phyloP scores from a whole-genome alignment of 768 basidiomycete species.

The Daedalea quercina region DNA sequence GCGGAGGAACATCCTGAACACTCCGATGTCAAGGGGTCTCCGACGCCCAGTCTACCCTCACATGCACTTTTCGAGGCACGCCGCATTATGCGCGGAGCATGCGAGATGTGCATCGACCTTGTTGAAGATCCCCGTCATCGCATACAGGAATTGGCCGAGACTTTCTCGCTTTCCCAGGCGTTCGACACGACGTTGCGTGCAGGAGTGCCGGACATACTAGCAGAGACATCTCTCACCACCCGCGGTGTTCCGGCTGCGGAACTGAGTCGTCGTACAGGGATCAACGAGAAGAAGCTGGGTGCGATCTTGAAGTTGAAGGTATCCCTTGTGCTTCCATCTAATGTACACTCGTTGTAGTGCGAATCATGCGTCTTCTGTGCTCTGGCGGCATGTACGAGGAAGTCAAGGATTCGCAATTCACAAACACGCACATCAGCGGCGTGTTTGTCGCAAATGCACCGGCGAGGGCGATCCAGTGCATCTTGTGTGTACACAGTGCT shows the following conservation, averaged over 20 bases:
- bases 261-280: background rate
- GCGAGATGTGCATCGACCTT: conserved; percentile 1
- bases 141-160: background rate
- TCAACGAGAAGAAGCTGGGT: conserved; percentile 4
- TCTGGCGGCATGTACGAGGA: background rate
- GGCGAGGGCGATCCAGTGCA: background rate
- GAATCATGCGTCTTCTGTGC: background rate
- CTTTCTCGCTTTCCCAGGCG: background rate
- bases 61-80: background rate
- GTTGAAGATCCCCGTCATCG: conserved; percentile 4
- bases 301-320: background rate
- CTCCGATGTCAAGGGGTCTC: background rate
- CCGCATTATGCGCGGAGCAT: background rate
- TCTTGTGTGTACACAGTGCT: background rate
- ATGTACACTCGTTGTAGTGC: background rate
- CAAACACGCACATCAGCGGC: background rate
- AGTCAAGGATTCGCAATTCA: background rate
- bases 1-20: background rate
- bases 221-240: background rate
- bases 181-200: conserved; percentile 1
- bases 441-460: background rate
- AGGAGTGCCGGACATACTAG: conserved; percentile 3
- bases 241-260: background rate
- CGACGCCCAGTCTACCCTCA: background rate
- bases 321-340: background rate